Evolutionary conservation across 768 basidiomycete species (phyloP).

Genomic region (Imleria badia): DNA sequence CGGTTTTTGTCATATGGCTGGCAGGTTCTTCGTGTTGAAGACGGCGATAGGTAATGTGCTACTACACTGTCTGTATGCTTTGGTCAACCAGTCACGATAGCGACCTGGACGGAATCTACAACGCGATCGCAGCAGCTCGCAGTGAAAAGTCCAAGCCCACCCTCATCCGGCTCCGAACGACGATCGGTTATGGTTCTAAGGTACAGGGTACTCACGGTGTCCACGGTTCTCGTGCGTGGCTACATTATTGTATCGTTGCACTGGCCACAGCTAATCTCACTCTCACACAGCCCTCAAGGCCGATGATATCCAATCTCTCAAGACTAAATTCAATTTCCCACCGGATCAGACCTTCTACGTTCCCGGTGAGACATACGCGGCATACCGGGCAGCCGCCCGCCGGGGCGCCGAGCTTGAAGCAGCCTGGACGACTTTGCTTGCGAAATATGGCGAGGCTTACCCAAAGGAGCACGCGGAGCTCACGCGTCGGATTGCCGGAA

Average conservation of each 20-base stretch:
- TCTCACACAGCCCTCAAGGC: slow-evolving; percentile 73
- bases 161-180: slow-evolving; percentile 82
- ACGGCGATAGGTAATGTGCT: slow-evolving; percentile 67
- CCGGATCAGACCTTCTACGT: slow-evolving; percentile 76
- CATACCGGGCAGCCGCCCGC: slow-evolving; percentile 65
- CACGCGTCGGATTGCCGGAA: slow-evolving; percentile 77
- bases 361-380: slow-evolving; percentile 66
- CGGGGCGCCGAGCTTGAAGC: slow-evolving; percentile 73
- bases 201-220: slow-evolving; percentile 92
- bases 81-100: slow-evolving; percentile 37
- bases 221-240: slow-evolving; percentile 82
- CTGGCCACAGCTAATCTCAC: slow-evolving; percentile 5
- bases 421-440: slow-evolving; percentile 71
- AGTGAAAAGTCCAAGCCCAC: slow-evolving; percentile 81
- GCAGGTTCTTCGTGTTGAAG: slow-evolving; percentile 83
- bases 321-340: slow-evolving; percentile 82
- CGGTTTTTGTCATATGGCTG: slow-evolving; percentile 92
- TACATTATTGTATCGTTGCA: not conserved
- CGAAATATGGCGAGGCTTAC: slow-evolving; percentile 71
- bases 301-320: slow-evolving; percentile 83
- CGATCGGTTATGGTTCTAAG: slow-evolving; percentile 93
- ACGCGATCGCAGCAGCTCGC: slow-evolving; percentile 77
- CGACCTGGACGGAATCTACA: slow-evolving; percentile 74
- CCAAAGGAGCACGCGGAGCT: slow-evolving; percentile 86
- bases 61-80: not conserved